Conservation (phyloP, 2,329 filamentous ascomycete species). For the Rugonectria rugulosa region DNA sequence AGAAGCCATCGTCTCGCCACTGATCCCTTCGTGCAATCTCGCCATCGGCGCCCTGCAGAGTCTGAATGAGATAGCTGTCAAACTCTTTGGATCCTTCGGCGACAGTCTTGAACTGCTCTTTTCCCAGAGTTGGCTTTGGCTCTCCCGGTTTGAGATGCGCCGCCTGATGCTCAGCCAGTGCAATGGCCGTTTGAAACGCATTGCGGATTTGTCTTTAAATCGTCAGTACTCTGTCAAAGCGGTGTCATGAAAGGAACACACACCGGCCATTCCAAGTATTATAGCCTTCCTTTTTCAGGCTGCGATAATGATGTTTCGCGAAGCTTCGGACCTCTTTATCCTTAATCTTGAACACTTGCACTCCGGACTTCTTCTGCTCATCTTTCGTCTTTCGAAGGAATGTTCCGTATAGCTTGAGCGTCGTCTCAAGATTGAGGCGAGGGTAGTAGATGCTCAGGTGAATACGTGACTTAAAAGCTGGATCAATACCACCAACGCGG, state of each 20-base stretch:
- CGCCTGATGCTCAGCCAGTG: slow-evolving; percentile 24
- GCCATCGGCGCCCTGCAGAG: background rate
- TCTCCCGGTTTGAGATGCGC: background rate
- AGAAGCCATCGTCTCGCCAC: slow-evolving; percentile 4
- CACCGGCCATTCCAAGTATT: slow-evolving; percentile 32
- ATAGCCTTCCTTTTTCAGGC: slow-evolving; percentile 3
- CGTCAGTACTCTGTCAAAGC: background rate
- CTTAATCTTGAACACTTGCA: slow-evolving; percentile 8
- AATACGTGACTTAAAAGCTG: slow-evolving; percentile 15
- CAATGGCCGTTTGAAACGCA: slow-evolving; percentile 34
- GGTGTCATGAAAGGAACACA: background rate
- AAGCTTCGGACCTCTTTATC: slow-evolving; percentile 14
- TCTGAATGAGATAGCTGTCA: slow-evolving; percentile 13
- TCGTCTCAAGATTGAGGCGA: slow-evolving; percentile 1
- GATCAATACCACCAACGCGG: slow-evolving; percentile 61
- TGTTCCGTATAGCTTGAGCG: slow-evolving; percentile 11
- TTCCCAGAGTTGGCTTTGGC: slow-evolving; percentile 8
- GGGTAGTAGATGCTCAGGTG: slow-evolving; percentile 11
- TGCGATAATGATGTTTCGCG: slow-evolving; percentile 2
- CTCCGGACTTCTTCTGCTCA: background rate
- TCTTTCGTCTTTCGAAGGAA: slow-evolving; percentile 16
- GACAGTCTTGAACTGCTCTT: slow-evolving; percentile 16
- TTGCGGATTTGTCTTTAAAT: slow-evolving; percentile 35
- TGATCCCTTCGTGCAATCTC: background rate
- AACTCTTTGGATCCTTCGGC: slow-evolving; percentile 15